These are phyloP conservation scores for Solanum hybrid DNA, from an alignment of 305 asterid species.

Conservation along the genomic window DNA sequence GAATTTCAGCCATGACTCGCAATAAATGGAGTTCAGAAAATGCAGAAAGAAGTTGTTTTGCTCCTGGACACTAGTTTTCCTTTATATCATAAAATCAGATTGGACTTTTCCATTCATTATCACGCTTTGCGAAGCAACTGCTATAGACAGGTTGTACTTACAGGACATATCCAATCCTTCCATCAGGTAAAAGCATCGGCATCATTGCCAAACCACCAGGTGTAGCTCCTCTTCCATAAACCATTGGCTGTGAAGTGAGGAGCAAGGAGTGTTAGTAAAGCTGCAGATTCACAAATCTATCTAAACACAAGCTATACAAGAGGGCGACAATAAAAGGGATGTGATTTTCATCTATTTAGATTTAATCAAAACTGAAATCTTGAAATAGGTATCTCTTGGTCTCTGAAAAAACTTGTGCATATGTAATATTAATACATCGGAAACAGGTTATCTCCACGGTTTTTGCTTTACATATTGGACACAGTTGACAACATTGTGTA, in stretches of 20 bases:
- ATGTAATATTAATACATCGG: neutral
- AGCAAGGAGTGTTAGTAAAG: neutral
- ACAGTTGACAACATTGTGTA: neutral
- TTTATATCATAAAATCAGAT: neutral
- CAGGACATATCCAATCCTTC: slow-evolving; percentile 97
- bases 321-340: neutral
- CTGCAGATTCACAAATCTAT: neutral
- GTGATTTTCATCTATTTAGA: neutral
- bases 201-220: slow-evolving; percentile 92
- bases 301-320: neutral
- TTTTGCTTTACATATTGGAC: neutral
- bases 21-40: neutral
- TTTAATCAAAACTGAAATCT: neutral
- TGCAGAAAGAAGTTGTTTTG: neutral
- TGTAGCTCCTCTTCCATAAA: slow-evolving; percentile 74
- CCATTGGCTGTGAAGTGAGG: slow-evolving; percentile 47
- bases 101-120: neutral
- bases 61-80: neutral
- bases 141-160: slow-evolving; percentile 35
- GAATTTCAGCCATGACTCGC: neutral
- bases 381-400: neutral
- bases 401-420: neutral
- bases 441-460: neutral
- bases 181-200: slow-evolving; percentile 98
- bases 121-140: neutral